Percentiles rank a stretch among this genome's conserved stretches.
These are phyloP conservation scores for Arthrocladium fulminans DNA, from an alignment of 2,329 filamentous ascomycete species.

Conservation along the genomic window DNA sequence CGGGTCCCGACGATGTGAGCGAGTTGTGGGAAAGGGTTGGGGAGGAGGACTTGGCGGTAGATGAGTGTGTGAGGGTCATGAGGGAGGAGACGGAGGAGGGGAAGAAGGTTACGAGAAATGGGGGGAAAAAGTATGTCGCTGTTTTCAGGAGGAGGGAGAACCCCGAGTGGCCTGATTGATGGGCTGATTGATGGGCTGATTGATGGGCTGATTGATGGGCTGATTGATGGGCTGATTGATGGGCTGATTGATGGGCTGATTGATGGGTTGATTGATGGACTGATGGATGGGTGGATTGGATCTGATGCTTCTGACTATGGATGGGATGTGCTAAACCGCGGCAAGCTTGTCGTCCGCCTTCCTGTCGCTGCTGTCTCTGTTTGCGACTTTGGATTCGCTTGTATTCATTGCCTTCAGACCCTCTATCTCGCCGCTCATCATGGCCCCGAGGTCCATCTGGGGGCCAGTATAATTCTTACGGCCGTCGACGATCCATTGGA, in stretches of 20 bases:
- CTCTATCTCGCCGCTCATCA: slow-evolving; percentile 24
- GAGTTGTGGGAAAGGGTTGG: slow-evolving; percentile 65
- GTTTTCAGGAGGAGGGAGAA: slow-evolving; percentile 74
- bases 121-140: slow-evolving; percentile 83
- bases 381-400: background rate
- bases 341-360: background rate
- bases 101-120: slow-evolving; percentile 89
- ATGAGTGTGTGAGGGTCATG: slow-evolving; percentile 55
- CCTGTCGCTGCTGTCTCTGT: background rate
- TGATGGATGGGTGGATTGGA: background rate
- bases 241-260: slow-evolving; percentile 36
- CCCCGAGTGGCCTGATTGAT: slow-evolving; percentile 54
- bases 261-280: background rate
- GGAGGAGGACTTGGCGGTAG: slow-evolving; percentile 45
- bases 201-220: background rate
- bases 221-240: slow-evolving; percentile 30
- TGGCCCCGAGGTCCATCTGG: slow-evolving; percentile 34
- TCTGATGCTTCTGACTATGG: background rate
- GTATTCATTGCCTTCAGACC: background rate
- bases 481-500: slow-evolving; percentile 54
- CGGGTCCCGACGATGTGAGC: slow-evolving; percentile 63
- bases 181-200: background rate
- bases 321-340: background rate
- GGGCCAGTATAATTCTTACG: slow-evolving; percentile 53
- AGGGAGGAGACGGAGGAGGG: slow-evolving; percentile 83